Evolutionary conservation across 75 land plant genomes (phyloP).

Genomic region (Picea sitchensis): DNA sequence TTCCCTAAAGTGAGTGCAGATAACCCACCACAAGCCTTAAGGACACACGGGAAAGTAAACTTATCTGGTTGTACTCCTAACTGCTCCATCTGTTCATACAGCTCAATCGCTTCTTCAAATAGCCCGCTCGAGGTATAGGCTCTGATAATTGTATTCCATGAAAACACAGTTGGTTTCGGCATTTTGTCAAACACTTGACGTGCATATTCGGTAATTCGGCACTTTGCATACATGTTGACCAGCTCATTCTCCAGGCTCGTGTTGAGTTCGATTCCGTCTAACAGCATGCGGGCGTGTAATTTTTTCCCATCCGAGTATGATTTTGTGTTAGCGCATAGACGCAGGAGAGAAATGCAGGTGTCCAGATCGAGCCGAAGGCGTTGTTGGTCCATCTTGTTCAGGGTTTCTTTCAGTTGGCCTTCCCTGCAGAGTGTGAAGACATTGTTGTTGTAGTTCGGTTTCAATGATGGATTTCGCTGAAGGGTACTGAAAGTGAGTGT

Average conservation of each 20-base stretch:
- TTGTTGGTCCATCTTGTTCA: neutral
- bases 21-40: slow-evolving; percentile 33
- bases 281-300: neutral
- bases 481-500: no score
- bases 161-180: slow-evolving; percentile 13
- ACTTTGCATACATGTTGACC: neutral
- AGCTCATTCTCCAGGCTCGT: neutral
- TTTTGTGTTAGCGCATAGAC: neutral
- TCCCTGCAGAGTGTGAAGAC: neutral
- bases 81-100: slow-evolving; percentile 26
- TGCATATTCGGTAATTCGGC: neutral
- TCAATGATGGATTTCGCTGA: no score
- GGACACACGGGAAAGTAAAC: slow-evolving; percentile 39
- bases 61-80: slow-evolving; percentile 30
- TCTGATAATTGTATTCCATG: slow-evolving; percentile 41
- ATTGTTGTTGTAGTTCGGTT: no score
- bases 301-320: neutral
- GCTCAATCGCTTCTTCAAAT: slow-evolving; percentile 16
- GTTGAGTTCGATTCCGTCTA: neutral
- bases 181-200: slow-evolving; percentile 6
- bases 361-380: neutral
- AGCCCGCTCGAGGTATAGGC: slow-evolving; percentile 17
- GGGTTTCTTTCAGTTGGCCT: neutral
- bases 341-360: neutral
- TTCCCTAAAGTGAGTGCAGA: slow-evolving; percentile 11